phyloP scores from a whole-genome alignment of 345 rosid genomes.

The Camelina sativa region DNA sequence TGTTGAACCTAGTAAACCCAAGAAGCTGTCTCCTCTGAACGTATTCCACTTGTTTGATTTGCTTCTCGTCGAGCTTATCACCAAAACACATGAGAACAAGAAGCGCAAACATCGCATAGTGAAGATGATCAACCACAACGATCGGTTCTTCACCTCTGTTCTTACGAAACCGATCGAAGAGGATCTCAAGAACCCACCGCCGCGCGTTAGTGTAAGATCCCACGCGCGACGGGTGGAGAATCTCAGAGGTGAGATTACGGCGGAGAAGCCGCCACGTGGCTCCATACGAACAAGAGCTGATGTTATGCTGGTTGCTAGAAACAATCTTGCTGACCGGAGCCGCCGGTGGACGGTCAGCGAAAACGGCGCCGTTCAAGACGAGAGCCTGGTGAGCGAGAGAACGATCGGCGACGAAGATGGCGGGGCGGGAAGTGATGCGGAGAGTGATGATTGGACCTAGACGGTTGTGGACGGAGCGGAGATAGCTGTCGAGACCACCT shows the following conservation, averaged over 20 bases:
- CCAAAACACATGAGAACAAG: conserved; percentile 48
- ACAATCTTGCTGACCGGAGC: conserved; percentile 23
- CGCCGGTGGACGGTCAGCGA: conserved; percentile 43
- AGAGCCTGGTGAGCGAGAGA: conserved; percentile 45
- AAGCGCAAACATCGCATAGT: conserved; percentile 40
- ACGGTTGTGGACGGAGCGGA: conserved; percentile 25
- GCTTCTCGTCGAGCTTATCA: conserved; percentile 40
- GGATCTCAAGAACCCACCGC: conserved; percentile 26
- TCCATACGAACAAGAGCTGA: conserved; percentile 29
- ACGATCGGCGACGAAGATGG: conserved; percentile 36
- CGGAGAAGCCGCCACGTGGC: conserved; percentile 41
- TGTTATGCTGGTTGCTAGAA: conserved; percentile 25
- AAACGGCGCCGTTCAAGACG: conserved; percentile 36
- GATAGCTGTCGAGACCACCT: conserved; percentile 6
- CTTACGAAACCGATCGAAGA: conserved; percentile 20
- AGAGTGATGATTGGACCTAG: conserved; percentile 46
- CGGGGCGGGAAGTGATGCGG: conserved; percentile 38
- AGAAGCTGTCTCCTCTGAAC: conserved; percentile 26
- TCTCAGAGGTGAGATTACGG: conserved; percentile 39
- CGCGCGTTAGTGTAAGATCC: conserved; percentile 31
- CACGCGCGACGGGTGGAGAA: conserved; percentile 21
- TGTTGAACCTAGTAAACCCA: background rate
- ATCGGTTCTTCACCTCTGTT: conserved; percentile 8
- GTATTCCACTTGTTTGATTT: conserved; percentile 34
- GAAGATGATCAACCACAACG: conserved; percentile 32